These are phyloP conservation scores for Penicillium sp. DNA, from an alignment of 2,329 filamentous ascomycete genomes.

Conservation along the genomic window DNA sequence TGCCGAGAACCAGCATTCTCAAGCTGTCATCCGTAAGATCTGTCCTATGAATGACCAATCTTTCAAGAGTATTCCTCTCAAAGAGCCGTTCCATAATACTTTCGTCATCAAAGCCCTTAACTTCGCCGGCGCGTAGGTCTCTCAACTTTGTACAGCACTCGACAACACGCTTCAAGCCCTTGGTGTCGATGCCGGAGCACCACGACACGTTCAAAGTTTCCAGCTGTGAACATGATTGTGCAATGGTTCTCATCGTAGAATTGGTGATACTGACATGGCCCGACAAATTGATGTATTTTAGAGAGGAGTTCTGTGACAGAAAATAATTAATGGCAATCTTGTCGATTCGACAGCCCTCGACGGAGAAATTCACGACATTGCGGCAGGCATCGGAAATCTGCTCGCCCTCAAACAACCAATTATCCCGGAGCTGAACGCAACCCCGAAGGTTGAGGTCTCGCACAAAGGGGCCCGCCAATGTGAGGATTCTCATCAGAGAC, in stretches of 20 bases:
- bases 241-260: slow-evolving; percentile 79
- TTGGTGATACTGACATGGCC: slow-evolving; percentile 74
- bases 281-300: slow-evolving; percentile 82
- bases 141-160: slow-evolving; percentile 67
- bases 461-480: slow-evolving; percentile 81
- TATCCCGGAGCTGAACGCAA: slow-evolving; percentile 82
- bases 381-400: slow-evolving; percentile 73
- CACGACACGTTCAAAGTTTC: slow-evolving; percentile 86
- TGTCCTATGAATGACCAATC: slow-evolving; percentile 73
- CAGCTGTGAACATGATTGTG: slow-evolving; percentile 74
- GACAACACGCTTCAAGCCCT: slow-evolving; percentile 69
- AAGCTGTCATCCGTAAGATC: slow-evolving; percentile 74
- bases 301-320: slow-evolving; percentile 69
- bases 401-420: slow-evolving; percentile 66
- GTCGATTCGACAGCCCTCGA: slow-evolving; percentile 87
- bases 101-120: slow-evolving; percentile 71
- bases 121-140: slow-evolving; percentile 78
- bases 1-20: slow-evolving; percentile 69
- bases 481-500: slow-evolving; percentile 79
- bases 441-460: slow-evolving; percentile 86
- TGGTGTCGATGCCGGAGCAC: slow-evolving; percentile 80
- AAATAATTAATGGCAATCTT: slow-evolving; percentile 72
- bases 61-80: slow-evolving; percentile 73
- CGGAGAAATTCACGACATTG: slow-evolving; percentile 80
- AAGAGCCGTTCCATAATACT: slow-evolving; percentile 73